These are phyloP conservation scores for Cercospora canescens DNA, from an alignment of 2,329 filamentous ascomycete genomes.

Conservation along the genomic window DNA sequence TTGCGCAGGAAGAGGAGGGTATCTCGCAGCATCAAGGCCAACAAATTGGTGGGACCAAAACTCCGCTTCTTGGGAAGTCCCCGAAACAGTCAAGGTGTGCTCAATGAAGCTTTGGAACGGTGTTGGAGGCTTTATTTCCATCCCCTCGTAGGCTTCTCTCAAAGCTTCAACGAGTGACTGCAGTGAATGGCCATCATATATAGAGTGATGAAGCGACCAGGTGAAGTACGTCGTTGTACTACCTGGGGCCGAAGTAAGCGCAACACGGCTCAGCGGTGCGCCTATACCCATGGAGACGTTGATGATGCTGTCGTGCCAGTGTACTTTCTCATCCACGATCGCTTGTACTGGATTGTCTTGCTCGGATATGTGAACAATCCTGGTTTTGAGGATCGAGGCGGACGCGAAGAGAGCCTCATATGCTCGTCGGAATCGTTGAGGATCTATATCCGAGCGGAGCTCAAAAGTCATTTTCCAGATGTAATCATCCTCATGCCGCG, in stretches of 20 bases:
- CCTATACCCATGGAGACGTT: not conserved
- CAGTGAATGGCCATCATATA: slow-evolving; percentile 5
- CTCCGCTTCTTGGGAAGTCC: not conserved
- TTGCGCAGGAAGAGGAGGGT: not conserved
- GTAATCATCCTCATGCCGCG: not conserved
- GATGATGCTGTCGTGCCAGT: not conserved
- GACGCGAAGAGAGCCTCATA: not conserved
- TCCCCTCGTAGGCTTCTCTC: not conserved
- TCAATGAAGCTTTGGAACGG: slow-evolving; percentile 10
- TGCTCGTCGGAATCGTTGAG: slow-evolving; percentile 27
- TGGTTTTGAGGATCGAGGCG: not conserved
- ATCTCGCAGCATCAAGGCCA: slow-evolving; percentile 2
- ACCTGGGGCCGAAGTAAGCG: not conserved
- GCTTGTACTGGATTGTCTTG: not conserved
- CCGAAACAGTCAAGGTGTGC: not conserved
- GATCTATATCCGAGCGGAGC: slow-evolving; percentile 25
- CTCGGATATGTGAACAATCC: slow-evolving; percentile 1
- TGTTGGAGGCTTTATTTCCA: not conserved
- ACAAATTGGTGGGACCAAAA: slow-evolving; percentile 11
- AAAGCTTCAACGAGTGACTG: not conserved
- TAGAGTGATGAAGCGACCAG: slow-evolving; percentile 2
- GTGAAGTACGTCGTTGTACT: not conserved
- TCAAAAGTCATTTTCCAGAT: not conserved
- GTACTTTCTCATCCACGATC: not conserved
- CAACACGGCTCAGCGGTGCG: not conserved